phyloP scores from a whole-genome alignment of 2,329 filamentous ascomycete genomes.

The Hypomyces perniciosus region DNA sequence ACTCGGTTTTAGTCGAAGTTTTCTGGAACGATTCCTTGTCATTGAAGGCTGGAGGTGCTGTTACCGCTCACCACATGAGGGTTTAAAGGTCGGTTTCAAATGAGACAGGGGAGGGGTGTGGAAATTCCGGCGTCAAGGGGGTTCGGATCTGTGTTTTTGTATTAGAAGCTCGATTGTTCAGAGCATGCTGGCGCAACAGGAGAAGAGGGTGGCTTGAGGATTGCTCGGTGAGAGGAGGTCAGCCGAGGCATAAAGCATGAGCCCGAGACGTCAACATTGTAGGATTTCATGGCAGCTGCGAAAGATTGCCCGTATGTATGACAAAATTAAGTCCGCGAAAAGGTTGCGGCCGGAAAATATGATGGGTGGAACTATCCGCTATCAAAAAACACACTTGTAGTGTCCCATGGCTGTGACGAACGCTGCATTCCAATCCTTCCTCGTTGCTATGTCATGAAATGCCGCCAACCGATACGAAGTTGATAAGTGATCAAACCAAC shows the following conservation, averaged over 20 bases:
- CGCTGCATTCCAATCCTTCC: too few relatives aligned
- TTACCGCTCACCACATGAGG: too few relatives aligned
- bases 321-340: neutral
- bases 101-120: neutral
- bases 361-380: neutral
- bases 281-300: conserved; percentile 2
- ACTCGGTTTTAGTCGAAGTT: conserved; percentile 13
- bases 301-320: conserved; percentile 10
- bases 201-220: conserved; percentile 9
- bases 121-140: conserved; percentile 1
- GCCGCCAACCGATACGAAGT: neutral
- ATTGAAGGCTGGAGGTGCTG: neutral
- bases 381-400: too few relatives aligned
- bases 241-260: conserved; percentile 10
- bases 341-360: too few relatives aligned
- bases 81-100: too few relatives aligned
- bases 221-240: conserved; percentile 4
- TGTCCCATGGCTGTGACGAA: too few relatives aligned
- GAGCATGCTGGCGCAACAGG: conserved; percentile 9
- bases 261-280: neutral
- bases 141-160: conserved; percentile 5
- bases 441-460: too few relatives aligned
- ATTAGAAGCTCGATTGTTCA: conserved; percentile 9
- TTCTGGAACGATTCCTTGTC: neutral
- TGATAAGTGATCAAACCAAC: neutral